Evolutionary conservation across 768 basidiomycete species (phyloP).

Genomic region (Tylopilus cervinicoccineus): DNA sequence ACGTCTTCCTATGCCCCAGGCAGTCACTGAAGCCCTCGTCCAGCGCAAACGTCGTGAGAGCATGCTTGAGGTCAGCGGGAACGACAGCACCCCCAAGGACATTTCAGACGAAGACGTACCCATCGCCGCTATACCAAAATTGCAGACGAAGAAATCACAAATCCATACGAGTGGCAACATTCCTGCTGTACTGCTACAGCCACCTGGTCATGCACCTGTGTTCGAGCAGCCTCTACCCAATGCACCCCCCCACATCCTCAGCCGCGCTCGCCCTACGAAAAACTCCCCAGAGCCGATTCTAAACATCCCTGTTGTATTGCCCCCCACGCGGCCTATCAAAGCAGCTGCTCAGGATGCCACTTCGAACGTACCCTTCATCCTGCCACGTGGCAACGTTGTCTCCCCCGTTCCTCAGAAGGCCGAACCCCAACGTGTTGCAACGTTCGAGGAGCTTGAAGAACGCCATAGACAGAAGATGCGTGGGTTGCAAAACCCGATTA

Average conservation of each 20-base stretch:
- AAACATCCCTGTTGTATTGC: constrained; percentile 31
- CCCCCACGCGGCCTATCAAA: constrained; percentile 32
- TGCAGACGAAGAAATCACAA: constrained; percentile 20
- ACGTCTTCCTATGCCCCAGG: constrained; percentile 58
- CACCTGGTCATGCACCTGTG: constrained; percentile 28
- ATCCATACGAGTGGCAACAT: constrained; percentile 18
- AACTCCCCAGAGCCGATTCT: constrained; percentile 19
- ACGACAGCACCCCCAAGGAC: constrained; percentile 30
- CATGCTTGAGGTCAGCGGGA: constrained; percentile 45
- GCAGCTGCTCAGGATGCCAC: constrained; percentile 26
- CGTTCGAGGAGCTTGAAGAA: constrained; percentile 85
- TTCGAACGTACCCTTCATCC: constrained; percentile 39
- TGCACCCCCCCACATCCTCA: constrained; percentile 20
- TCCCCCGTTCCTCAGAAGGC: constrained; percentile 47
- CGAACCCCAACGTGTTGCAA: constrained; percentile 53
- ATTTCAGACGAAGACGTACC: constrained; percentile 34
- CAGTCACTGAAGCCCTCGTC: constrained; percentile 71
- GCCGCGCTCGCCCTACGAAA: constrained; percentile 19
- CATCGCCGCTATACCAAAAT: constrained; percentile 19
- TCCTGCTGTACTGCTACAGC: constrained; percentile 27
- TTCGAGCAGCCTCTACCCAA: constrained; percentile 21
- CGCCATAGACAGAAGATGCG: constrained; percentile 82
- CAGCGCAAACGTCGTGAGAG: constrained; percentile 71
- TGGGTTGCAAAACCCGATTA: constrained; percentile 79
- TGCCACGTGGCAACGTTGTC: constrained; percentile 43